Evolutionary conservation across 2,329 filamentous ascomycete species (phyloP).

Genomic region (Ceratocystis ficicola): DNA sequence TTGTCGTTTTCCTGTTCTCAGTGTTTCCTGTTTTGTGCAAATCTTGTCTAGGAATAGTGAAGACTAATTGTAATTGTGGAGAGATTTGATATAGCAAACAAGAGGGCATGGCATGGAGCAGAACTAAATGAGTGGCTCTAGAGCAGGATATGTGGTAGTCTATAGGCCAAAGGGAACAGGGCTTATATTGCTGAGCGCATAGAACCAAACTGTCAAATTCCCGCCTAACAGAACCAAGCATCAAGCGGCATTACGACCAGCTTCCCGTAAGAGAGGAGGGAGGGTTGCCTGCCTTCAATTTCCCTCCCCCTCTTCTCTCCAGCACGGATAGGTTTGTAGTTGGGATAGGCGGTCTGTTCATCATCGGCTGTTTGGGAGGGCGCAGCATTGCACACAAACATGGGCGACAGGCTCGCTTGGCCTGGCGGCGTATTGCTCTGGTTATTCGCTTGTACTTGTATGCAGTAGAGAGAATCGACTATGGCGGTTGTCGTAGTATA

Average conservation of each 20-base stretch:
- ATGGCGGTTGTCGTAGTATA: not conserved
- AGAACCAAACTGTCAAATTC: not conserved
- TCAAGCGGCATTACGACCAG: not conserved
- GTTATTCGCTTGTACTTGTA: no score
- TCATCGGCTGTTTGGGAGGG: not conserved
- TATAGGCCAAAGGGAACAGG: not conserved
- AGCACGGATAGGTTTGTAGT: slow-evolving; percentile 7
- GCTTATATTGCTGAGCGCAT: not conserved
- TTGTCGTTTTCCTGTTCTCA: not conserved
- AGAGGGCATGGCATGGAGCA: not conserved
- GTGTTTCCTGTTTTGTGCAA: not conserved
- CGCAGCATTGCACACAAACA: not conserved
- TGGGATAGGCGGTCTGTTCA: slow-evolving; percentile 5
- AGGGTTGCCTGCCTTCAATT: not conserved
- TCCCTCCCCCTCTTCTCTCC: not conserved
- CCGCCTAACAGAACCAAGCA: no score
- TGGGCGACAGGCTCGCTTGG: not conserved
- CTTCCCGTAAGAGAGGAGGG: not conserved
- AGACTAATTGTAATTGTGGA: not conserved
- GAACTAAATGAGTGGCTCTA: not conserved
- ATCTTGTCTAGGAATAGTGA: not conserved
- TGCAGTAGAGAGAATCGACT: no score
- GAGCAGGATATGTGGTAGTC: not conserved
- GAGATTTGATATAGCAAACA: not conserved
- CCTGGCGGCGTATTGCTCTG: not conserved